Evolutionary conservation across 2,329 filamentous ascomycete genomes (phyloP).

Genomic region (Phialophora verrucosa): DNA sequence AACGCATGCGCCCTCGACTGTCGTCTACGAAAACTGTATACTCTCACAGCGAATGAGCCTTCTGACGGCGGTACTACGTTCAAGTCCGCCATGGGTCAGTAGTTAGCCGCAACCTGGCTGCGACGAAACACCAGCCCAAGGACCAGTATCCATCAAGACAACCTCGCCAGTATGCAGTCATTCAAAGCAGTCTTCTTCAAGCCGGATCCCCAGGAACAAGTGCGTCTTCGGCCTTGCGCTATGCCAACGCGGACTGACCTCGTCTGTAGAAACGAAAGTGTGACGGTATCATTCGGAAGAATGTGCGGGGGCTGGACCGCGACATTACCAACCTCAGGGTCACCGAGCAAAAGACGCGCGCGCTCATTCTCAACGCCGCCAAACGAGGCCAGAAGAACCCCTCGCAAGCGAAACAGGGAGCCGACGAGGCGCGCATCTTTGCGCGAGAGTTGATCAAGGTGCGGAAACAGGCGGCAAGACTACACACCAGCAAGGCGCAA

Average conservation of each 20-base stretch:
- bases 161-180: slow-evolving; percentile 72
- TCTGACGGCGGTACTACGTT: not conserved
- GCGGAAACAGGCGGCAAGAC: slow-evolving; percentile 73
- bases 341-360: slow-evolving; percentile 83
- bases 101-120: slow-evolving; percentile 8
- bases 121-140: not conserved
- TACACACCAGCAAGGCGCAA: slow-evolving; percentile 88
- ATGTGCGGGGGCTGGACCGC: slow-evolving; percentile 92
- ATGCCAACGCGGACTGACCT: slow-evolving; percentile 23
- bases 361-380: slow-evolving; percentile 80
- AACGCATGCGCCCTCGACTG: not conserved
- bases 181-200: slow-evolving; percentile 86
- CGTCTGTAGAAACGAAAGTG: slow-evolving; percentile 83
- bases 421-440: slow-evolving; percentile 82
- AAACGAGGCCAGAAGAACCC: slow-evolving; percentile 81
- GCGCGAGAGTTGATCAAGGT: slow-evolving; percentile 84
- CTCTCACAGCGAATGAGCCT: slow-evolving; percentile 5
- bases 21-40: not conserved
- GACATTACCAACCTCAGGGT: slow-evolving; percentile 80
- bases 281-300: slow-evolving; percentile 84
- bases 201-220: slow-evolving; percentile 91
- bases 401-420: slow-evolving; percentile 76
- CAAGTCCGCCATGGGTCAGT: slow-evolving; percentile 20
- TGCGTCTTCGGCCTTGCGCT: slow-evolving; percentile 50
- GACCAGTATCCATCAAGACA: not conserved